Evolutionary conservation across 306 rosid species (phyloP).

Genomic region (Malus fusca): DNA sequence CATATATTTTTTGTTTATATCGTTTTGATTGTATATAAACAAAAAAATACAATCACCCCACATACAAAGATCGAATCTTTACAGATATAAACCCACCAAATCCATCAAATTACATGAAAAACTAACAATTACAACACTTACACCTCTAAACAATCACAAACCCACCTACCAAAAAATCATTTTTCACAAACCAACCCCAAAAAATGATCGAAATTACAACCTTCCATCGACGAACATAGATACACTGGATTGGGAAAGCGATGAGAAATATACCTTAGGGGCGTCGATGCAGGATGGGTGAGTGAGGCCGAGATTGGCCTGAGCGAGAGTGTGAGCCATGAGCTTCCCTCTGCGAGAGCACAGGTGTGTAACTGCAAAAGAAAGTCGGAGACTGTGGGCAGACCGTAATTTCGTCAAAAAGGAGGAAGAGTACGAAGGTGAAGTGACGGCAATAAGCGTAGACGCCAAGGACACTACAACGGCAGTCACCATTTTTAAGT

Average conservation of each 20-base stretch:
- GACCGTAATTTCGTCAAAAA: conserved; percentile 28
- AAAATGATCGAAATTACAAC: neutral
- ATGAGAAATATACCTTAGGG: conserved; percentile 42
- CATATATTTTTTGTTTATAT: too few relatives aligned
- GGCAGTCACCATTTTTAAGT: conserved; percentile 52
- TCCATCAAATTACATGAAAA: neutral
- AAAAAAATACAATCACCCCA: neutral
- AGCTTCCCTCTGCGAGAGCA: conserved; percentile 30
- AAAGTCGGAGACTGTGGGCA: conserved; percentile 21
- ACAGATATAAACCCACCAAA: neutral
- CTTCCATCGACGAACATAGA: neutral
- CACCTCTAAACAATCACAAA: neutral
- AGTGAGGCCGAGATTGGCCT: conserved; percentile 88
- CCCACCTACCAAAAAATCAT: neutral
- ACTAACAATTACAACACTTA: neutral
- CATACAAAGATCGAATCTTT: neutral
- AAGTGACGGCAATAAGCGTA: conserved; percentile 17
- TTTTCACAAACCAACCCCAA: neutral
- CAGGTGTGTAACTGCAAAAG: conserved; percentile 30
- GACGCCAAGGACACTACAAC: conserved; percentile 36
- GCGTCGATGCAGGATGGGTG: conserved; percentile 43
- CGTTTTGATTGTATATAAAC: neutral
- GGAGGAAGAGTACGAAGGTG: conserved; percentile 31
- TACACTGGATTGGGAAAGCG: neutral
- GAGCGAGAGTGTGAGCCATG: conserved; percentile 76